These are phyloP conservation scores for Rutidosis leptorrhynchoides DNA, from an alignment of 129 eudicot species.

Conservation along the genomic window DNA sequence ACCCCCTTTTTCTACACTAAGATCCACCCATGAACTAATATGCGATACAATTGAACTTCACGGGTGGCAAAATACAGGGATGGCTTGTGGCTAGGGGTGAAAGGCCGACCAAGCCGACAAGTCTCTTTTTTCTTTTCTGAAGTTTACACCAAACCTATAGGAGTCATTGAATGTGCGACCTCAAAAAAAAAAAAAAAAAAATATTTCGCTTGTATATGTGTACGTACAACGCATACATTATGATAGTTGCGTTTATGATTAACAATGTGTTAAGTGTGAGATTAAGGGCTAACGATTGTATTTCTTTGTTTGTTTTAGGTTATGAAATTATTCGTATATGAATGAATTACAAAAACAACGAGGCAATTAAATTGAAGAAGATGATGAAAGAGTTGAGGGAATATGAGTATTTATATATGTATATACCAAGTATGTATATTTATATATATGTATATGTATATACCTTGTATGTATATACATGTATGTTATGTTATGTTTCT, in stretches of 20 bases:
- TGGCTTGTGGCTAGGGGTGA: too few species aligned
- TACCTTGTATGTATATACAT: neutral
- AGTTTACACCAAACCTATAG: too few species aligned
- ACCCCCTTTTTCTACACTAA: too few species aligned
- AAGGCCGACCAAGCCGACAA: too few species aligned
- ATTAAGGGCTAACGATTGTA: neutral
- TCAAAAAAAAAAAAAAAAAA: too few species aligned
- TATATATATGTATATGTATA: neutral
- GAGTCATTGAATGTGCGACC: too few species aligned
- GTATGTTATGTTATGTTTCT: neutral
- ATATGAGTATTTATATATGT: neutral
- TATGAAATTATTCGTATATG: constrained; percentile 5
- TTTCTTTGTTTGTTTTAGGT: neutral
- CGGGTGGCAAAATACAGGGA: too few species aligned
- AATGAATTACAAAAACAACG: neutral
- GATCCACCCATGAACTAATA: too few species aligned
- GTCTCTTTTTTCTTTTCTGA: too few species aligned
- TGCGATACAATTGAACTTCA: too few species aligned
- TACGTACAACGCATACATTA: too few species aligned
- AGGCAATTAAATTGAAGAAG: constrained; percentile 12
- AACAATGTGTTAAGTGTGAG: neutral
- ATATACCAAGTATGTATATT: neutral
- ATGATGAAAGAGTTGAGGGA: neutral
- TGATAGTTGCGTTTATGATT: neutral
- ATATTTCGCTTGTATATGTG: too few species aligned